Base-by-base conservation (phyloP, 306 rosid genomes). In the Corylus americana region DNA sequence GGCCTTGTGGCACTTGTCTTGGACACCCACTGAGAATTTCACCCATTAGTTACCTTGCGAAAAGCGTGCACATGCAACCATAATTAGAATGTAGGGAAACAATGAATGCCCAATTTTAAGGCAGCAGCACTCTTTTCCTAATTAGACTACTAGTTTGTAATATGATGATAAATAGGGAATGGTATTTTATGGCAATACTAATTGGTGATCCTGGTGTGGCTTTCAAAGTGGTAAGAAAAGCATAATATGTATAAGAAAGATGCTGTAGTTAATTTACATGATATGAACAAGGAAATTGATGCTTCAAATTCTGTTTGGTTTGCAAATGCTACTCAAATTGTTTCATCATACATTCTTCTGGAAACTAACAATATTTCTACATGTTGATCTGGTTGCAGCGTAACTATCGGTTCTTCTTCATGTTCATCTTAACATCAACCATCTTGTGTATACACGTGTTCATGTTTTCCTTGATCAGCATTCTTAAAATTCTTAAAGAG, bases 371-470 rank as follows among this genome's bases (percentile, higher is more conserved):
- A 5, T 77, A 66, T 17, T 37, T 31, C 58, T 71, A n/a, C 77
- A 0, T 83, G 77, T 70, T 78, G 57, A 67, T 61, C 44, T 78
- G 72, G 20, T 74, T 91, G 96, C 97, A 95, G 98, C 91, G 96
- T 74, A 95, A 95, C 85, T 95, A 95, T 83, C 89, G 97, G 70
- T 91, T 83, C 86, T 95, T 95, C 93, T 87, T 93, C 92, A 72
- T 90, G 92, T 95, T 95, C 86, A 87, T 95, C 80, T 80, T 96
- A 44, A 95, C 97, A 48, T 93, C 98, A 66, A 90, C 99, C 77
- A 72, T 90, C 81, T 83, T 95, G 88, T 95, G 99, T 89, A 18
- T 90, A 16, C 90, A 81, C 68, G 97, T 95, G 81, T 85, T 95
- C 18, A 84, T 78, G 49, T 95, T 91, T 83, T 80, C 98, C 68